Evolutionary conservation across 225 moss, liverwort and hornwort species (phyloP), one percentile per base, ranked within the genome.

Genomic region (Physcomitrellopsis africana): DNA sequence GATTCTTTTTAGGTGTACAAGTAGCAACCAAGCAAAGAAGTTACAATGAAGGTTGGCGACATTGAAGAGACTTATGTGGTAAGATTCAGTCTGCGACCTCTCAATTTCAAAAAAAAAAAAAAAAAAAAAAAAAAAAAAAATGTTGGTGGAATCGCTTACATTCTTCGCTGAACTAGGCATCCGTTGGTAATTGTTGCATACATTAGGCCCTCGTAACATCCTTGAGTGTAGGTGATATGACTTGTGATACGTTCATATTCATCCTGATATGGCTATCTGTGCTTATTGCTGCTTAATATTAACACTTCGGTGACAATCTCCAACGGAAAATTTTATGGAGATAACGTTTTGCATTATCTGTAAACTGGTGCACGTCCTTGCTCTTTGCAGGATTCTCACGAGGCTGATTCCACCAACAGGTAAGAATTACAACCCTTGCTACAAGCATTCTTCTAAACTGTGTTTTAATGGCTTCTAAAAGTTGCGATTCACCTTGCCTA

Each of bases 21-120:
- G 32, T 22, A 63, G 51, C 37, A 48, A 66, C 29, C 49, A 43
- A 57, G 73, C 19, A 70, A 32, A 64, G 48, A 62, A 60, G 54
- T 60, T 60, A 51, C 64, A 49, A 83, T 86, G 82, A 76, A 79
- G 82, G 71, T 86, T 67, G 74, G 72, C 63, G 82, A 82, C 52
- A 76, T 56, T 57, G 77, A 82, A 73, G 80, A 77, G 49, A 67
- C 77, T 74, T 74, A 83, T 67, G 77, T 77, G 86, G 82, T 83
- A 83, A 61, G 73, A 64, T 66, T 18, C 37, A 9, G 70, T 53
- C 60, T 49, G 41, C 11, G 42, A 61, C 45, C 68, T 48, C 69
- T 48, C 26, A 52, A 1, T 42, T n/a, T n/a, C n/a, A n/a, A n/a
- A n/a, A n/a, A n/a, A n/a, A n/a, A n/a, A n/a, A n/a, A 68, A 41